Evolutionary conservation across 2,329 filamentous ascomycete genomes (phyloP).

Genomic region (Pestalotiopsis sp.): DNA sequence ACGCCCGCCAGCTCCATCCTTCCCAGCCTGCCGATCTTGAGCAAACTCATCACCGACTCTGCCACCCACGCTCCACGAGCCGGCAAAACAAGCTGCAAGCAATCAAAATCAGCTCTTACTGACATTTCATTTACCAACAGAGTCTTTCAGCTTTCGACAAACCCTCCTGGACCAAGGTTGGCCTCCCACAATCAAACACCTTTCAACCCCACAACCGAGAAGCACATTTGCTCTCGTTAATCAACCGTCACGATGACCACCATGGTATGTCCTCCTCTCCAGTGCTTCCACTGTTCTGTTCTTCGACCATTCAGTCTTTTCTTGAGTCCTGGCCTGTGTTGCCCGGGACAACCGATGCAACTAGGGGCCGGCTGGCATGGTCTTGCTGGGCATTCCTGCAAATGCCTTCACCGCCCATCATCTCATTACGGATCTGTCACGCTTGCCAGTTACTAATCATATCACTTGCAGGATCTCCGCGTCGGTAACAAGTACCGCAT

Average conservation of each 20-base stretch:
- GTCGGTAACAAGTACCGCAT: slow-evolving; percentile 99
- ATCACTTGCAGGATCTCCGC: slow-evolving; percentile 81
- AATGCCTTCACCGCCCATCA: neutral
- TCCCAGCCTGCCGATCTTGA: neutral
- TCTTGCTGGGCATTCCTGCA: neutral
- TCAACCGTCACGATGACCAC: slow-evolving; percentile 33
- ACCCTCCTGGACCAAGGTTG: neutral
- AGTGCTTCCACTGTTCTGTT: neutral
- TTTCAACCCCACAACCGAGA: neutral
- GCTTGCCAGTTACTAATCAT: slow-evolving; percentile 15
- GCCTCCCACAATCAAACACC: neutral
- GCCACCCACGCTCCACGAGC: neutral
- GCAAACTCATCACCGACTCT: neutral
- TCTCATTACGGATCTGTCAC: neutral
- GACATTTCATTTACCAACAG: neutral
- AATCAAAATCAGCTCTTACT: neutral
- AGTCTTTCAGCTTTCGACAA: neutral
- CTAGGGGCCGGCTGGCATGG: neutral
- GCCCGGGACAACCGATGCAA: neutral
- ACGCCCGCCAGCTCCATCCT: neutral
- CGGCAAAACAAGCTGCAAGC: neutral
- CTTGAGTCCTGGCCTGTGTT: neutral
- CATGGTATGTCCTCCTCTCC: slow-evolving; percentile 31
- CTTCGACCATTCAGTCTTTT: neutral
- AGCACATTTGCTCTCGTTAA: slow-evolving; percentile 16